Evolutionary conservation across 805 yeast genomes (phyloP).

Genomic region (Scheffersomyces ergatensis): DNA sequence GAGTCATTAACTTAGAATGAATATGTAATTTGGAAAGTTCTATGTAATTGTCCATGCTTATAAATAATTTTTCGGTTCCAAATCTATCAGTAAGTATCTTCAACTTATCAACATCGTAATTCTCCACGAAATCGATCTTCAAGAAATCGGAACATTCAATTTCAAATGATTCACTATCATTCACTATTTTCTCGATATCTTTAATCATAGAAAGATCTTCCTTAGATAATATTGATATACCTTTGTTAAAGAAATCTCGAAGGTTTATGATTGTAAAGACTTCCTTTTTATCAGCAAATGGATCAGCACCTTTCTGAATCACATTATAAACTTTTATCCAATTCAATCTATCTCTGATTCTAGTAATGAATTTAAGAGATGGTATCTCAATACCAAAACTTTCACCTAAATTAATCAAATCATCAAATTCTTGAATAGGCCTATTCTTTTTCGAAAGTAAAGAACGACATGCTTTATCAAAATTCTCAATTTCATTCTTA

Average conservation of each 20-base stretch:
- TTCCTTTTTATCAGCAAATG: slow-evolving; percentile 33
- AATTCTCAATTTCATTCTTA: slow-evolving; percentile 49
- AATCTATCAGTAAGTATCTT: slow-evolving; percentile 16
- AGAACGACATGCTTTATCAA: slow-evolving; percentile 44
- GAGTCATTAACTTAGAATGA: slow-evolving; percentile 15
- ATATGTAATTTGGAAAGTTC: slow-evolving; percentile 25
- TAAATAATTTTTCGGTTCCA: slow-evolving; percentile 22
- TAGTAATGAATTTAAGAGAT: slow-evolving; percentile 35
- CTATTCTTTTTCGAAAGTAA: slow-evolving; percentile 33
- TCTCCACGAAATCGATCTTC: slow-evolving; percentile 11
- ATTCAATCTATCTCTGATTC: slow-evolving; percentile 31
- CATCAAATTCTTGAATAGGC: slow-evolving; percentile 45
- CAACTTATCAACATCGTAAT: slow-evolving; percentile 13
- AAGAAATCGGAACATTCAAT: slow-evolving; percentile 14
- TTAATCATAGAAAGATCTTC: slow-evolving; percentile 33
- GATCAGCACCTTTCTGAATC: slow-evolving; percentile 41
- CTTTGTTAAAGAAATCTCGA: slow-evolving; percentile 22
- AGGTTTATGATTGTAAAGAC: slow-evolving; percentile 31
- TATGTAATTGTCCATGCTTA: slow-evolving; percentile 19
- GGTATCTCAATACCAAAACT: slow-evolving; percentile 58
- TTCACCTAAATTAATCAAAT: slow-evolving; percentile 55
- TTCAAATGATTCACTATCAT: slow-evolving; percentile 23
- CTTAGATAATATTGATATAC: slow-evolving; percentile 22
- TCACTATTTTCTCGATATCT: slow-evolving; percentile 20
- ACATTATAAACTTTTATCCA: slow-evolving; percentile 31